Conservation (phyloP, 78 protist species). For the Dictyostelium capitatum region DNA sequence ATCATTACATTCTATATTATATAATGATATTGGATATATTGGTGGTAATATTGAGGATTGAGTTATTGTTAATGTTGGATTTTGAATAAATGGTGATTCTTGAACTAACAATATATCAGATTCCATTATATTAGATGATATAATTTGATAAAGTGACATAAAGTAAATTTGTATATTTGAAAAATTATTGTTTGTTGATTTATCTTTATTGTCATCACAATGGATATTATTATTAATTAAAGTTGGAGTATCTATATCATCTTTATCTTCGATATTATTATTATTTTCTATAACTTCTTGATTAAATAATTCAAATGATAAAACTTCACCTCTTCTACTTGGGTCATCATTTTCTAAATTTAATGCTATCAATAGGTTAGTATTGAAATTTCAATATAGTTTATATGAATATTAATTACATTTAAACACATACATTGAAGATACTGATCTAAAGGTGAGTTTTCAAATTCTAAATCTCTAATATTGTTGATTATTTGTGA, state of each 20-base stretch:
- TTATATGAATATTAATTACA: background rate
- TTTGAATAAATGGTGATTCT: slow-evolving; percentile 56
- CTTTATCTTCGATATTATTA: background rate
- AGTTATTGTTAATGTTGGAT: slow-evolving; percentile 4
- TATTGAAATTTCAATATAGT: background rate
- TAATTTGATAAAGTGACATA: background rate
- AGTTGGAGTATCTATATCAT: background rate
- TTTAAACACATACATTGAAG: slow-evolving; percentile 12
- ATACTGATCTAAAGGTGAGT: slow-evolving; percentile 50
- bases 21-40: slow-evolving; percentile 26
- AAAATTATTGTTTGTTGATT: background rate
- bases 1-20: background rate
- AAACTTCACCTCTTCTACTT: slow-evolving; percentile 7
- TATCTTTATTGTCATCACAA: background rate
- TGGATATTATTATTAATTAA: too few relatives aligned
- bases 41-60: background rate
- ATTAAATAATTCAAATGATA: slow-evolving; percentile 24
- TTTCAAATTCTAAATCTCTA: slow-evolving; percentile 26
- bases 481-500: background rate
- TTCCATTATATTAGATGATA: slow-evolving; percentile 1
- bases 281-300: background rate
- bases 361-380: background rate
- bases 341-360: background rate
- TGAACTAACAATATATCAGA: slow-evolving; percentile 14
- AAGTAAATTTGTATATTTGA: background rate